These are phyloP conservation scores for Triticum urartu DNA, from an alignment of 176 grass and related monocot species.

Conservation along the genomic window DNA sequence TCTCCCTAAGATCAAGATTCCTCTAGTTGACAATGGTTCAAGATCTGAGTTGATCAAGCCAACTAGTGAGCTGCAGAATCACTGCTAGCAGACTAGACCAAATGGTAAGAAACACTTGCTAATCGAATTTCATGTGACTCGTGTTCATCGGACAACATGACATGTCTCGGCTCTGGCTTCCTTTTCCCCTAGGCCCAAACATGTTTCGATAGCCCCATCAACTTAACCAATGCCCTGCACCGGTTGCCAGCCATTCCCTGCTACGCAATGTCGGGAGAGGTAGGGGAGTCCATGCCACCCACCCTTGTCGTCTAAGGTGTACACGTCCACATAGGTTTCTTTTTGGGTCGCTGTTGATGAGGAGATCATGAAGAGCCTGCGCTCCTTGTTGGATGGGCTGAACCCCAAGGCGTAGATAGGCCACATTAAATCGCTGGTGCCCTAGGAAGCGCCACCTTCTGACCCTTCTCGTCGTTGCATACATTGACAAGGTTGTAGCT, in stretches of 20 bases:
- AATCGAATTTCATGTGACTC: background rate
- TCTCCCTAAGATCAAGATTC: too few relatives aligned
- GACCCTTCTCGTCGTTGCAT: background rate
- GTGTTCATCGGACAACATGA: background rate
- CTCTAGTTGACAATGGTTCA: too few relatives aligned
- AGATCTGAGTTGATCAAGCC: background rate
- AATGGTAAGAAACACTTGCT: background rate
- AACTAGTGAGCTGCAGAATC: background rate
- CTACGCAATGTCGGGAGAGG: background rate
- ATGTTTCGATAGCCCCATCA: too few relatives aligned
- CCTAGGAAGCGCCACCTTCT: background rate
- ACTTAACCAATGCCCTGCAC: background rate
- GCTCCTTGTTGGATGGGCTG: background rate
- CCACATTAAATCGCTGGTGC: background rate
- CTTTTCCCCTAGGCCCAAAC: background rate
- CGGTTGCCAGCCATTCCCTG: background rate
- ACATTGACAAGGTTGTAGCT: too few relatives aligned
- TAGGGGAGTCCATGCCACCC: background rate
- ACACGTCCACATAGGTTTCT: background rate
- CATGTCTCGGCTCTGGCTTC: background rate
- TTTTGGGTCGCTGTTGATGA: too few relatives aligned
- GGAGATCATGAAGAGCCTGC: background rate
- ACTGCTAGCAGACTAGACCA: background rate
- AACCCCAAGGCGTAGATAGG: background rate
- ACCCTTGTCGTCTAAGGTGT: background rate